Evolutionary conservation across 2,329 filamentous ascomycete species (phyloP), one percentile per base, ranked within the genome.

Genomic region (Xylaria sp.): DNA sequence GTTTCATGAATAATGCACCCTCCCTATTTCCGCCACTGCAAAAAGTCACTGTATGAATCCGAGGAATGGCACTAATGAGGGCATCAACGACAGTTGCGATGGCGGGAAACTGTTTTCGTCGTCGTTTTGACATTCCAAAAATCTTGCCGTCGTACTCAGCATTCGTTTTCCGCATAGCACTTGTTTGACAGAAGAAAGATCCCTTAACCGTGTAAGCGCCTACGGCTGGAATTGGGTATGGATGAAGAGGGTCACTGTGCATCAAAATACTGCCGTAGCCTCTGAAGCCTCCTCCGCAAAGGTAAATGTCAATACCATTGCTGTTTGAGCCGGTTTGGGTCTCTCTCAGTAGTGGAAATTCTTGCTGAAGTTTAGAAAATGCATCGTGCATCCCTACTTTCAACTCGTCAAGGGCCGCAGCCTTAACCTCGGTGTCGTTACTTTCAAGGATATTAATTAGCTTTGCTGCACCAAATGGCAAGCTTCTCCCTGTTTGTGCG

Each of bases 191-290:
- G 75, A 97, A 97, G 2, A 87, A 82, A 2, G 82, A 76, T 12
- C 88, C 87, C 0, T 85, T 79, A 0, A 90, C 92, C 9, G 84
- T 87, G 79, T 96, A 97, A 1, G 92, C 91, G 70, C 94, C 94
- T 78, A 96, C 91, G 23, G 91, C 90, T 0, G 93, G 88, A 29
- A 97, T 92, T 0, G 94, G 94, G 78, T 97, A 98, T 0, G 93
- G 93, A 63, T 86, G 83, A 51, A 93, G 87, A 5, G 84, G 80
- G 75, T 95, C 92, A 72, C 88, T 87, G 77, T 92, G 90, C 91
- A 97, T 94, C 61, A 97, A 85, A 76, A 97, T 90, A 79, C 93
- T 97, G 6, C 94, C 94, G 84, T 97, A 97, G 18, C 94, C 94
- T 42, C 94, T 86, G 77, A 97, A 97, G 0, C 94, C 94, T 27